These are phyloP conservation scores for Tetrahymena borealis DNA, from an alignment of 73 alveolate species.

Conservation along the genomic window DNA sequence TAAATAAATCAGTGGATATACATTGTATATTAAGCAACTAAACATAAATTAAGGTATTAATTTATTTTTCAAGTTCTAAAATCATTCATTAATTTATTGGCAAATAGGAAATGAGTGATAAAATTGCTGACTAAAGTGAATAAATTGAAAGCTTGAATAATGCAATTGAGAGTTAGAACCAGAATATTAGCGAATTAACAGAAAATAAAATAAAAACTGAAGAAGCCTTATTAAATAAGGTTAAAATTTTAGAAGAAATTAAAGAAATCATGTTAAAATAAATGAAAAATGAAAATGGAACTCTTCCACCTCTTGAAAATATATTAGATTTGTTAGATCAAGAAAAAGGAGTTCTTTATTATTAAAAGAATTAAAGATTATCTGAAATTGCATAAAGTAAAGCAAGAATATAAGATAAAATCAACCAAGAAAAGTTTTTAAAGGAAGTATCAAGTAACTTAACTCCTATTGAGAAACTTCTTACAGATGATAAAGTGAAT, in stretches of 20 bases:
- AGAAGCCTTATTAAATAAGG: neutral
- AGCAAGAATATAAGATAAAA: neutral
- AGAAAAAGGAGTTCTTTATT: neutral
- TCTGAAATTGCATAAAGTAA: neutral
- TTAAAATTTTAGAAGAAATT: neutral
- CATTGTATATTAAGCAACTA: neutral
- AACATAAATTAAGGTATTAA: neutral
- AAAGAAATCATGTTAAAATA: neutral
- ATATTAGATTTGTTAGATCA: neutral
- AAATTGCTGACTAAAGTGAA: neutral
- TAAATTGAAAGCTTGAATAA: neutral
- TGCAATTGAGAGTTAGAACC: neutral
- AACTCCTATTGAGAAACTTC: neutral
- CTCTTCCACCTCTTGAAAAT: neutral
- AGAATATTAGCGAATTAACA: neutral
- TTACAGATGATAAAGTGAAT: neutral
- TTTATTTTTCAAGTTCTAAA: neutral
- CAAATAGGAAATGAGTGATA: neutral
- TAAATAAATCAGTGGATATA: neutral
- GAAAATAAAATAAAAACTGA: neutral
- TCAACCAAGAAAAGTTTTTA: neutral
- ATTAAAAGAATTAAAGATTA: neutral
- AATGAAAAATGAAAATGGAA: neutral
- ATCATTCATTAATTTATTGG: neutral
- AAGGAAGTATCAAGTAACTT: neutral